Evolutionary conservation across 345 rosid genomes (phyloP).

Genomic region (Turnera subulata): DNA sequence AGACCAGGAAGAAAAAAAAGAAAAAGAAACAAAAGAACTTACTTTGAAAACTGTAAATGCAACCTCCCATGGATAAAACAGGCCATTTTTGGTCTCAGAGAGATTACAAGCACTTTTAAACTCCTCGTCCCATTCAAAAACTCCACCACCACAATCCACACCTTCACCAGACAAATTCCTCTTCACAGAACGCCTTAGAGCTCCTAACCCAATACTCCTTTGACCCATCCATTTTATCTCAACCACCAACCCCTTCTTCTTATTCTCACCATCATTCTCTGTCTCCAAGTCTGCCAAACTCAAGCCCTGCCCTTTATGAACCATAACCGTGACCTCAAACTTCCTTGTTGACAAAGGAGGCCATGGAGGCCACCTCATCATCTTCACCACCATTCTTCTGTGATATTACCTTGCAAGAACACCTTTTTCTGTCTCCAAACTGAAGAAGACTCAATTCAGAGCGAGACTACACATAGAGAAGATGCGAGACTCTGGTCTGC

Average conservation of each 20-base stretch:
- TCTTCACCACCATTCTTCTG: conserved; percentile 40
- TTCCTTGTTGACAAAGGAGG: conserved; percentile 41
- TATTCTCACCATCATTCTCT: conserved; percentile 13
- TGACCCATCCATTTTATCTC: conserved; percentile 59
- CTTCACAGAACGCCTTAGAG: conserved; percentile 23
- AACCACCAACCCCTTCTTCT: conserved; percentile 37
- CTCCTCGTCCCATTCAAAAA: conserved; percentile 62
- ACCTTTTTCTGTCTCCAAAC: too few relatives aligned
- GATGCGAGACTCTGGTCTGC: too few relatives aligned
- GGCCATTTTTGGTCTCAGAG: conserved; percentile 41
- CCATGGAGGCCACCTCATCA: conserved; percentile 60
- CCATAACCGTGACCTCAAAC: conserved; percentile 35
- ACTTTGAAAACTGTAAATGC: conserved; percentile 48
- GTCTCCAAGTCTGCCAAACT: conserved; percentile 13
- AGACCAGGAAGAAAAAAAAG: background rate
- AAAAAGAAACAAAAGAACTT: conserved; percentile 26
- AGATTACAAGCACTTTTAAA: conserved; percentile 42
- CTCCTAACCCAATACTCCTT: conserved; percentile 29
- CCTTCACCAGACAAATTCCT: conserved; percentile 49
- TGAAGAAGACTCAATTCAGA: too few relatives aligned
- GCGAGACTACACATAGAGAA: too few relatives aligned
- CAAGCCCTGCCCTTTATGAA: conserved; percentile 39
- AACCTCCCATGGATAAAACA: conserved; percentile 46
- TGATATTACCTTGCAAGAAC: too few relatives aligned
- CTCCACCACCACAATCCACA: conserved; percentile 35